Conservation (phyloP, 352 stramenopile genomes). For the Globisporangium sylvaticum region DNA sequence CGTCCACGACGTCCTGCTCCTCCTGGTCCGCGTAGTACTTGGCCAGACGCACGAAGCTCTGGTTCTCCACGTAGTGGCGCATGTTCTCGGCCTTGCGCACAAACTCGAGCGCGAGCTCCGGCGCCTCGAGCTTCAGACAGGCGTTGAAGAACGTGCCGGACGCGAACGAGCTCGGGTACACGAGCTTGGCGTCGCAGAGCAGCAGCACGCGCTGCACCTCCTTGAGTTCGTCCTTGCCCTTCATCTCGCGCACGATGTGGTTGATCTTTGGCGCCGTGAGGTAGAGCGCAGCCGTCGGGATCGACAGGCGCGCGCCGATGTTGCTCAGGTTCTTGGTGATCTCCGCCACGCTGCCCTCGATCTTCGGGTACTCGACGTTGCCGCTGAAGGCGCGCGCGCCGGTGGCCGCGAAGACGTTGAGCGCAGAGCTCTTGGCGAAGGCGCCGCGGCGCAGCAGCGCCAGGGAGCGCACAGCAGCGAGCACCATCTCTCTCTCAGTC, state of each 20-base stretch:
- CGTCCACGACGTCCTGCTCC: slow-evolving; percentile 53
- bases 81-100: slow-evolving; percentile 64
- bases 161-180: slow-evolving; percentile 62
- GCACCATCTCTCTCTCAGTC: slow-evolving; percentile 13
- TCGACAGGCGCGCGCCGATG: slow-evolving; percentile 74
- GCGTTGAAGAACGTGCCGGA: slow-evolving; percentile 59
- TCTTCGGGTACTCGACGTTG: slow-evolving; percentile 80
- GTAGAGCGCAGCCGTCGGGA: slow-evolving; percentile 73
- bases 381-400: slow-evolving; percentile 60
- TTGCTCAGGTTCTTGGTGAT: slow-evolving; percentile 64
- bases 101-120: slow-evolving; percentile 69
- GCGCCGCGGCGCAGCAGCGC: slow-evolving; percentile 13
- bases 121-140: slow-evolving; percentile 53
- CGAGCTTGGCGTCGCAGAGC: slow-evolving; percentile 75
- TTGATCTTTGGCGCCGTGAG: slow-evolving; percentile 82
- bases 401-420: neutral
- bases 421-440: neutral
- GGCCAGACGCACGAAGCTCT: slow-evolving; percentile 74
- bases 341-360: slow-evolving; percentile 66
- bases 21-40: slow-evolving; percentile 50
- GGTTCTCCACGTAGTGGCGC: slow-evolving; percentile 74
- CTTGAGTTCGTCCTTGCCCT: slow-evolving; percentile 62
- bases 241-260: slow-evolving; percentile 78
- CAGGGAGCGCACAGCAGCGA: slow-evolving; percentile 18
- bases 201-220: slow-evolving; percentile 71